Evolutionary conservation across 164 flowering plant genomes (phyloP), one percentile per base, ranked within the genome.

Genomic region (Vitis amurensis): DNA sequence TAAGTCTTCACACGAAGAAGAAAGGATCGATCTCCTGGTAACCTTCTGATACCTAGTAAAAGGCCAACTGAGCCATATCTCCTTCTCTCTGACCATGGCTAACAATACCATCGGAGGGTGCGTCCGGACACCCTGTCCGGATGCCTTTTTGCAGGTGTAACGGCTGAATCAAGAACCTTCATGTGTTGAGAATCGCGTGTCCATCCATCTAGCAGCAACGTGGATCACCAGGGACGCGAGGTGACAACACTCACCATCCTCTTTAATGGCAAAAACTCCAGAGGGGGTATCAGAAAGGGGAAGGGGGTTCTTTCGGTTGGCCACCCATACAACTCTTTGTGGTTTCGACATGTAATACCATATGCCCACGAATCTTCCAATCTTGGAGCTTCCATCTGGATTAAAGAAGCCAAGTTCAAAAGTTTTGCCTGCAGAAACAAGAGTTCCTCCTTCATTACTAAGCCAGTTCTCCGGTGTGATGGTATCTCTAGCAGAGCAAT

Each of bases 361-460:
- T 17, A 81, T 81, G 2, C 84, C 84, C 1, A 78, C 69, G 37
- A 75, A 81, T 51, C 77, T 70, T 30, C 68, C 75, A 13, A 11
- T 8, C 13, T 9, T 17, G 17, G 70, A 49, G 55, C 61, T 61
- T 49, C 77, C 73, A 68, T 55, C 37, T 19, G 84, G 77, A 19
- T 51, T 68, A 15, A 78, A 81, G 55, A 81, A 78, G 4, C 84
- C 84, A 0, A 81, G 61, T 44, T 78, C 78, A 55, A 78, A 78
- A 1, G 0, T 67, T 37, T 71, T 9, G 10, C 78, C 76, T 2
- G 61, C 9, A 10, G 84, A 81, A 65, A 78, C 61, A 14, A 81
- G 73, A 58, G 78, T 70, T 16, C 64, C 74, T 57, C 68, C 67
- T 49, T n/a, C 53, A 12, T 70, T 75, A 11, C 47, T 69, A n/a